A percentile compares a stretch with the other conserved stretches of the same genome.
Evolutionary conservation across 1,284 basidiomycete genomes (phyloP).

Genomic region (Ustilago xerochloae): DNA sequence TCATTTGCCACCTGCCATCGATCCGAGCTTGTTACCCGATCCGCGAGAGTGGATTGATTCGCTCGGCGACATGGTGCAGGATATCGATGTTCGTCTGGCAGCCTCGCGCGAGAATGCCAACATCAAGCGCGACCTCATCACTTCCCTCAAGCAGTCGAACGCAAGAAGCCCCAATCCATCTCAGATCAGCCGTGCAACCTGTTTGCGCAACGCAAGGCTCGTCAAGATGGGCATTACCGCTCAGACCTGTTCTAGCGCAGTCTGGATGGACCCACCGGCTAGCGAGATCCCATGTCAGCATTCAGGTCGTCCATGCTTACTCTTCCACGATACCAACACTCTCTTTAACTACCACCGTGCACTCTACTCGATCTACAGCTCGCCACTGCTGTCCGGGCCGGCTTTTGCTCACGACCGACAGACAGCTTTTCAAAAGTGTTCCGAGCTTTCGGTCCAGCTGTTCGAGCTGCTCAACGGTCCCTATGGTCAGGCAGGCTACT

Average conservation of each 20-base stretch:
- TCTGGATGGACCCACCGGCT: slow-evolving; percentile 47
- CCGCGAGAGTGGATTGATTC: slow-evolving; percentile 53
- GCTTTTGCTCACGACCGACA: slow-evolving; percentile 41
- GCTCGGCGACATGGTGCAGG: slow-evolving; percentile 50
- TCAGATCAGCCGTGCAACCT: slow-evolving; percentile 45
- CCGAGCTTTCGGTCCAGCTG: slow-evolving; percentile 47
- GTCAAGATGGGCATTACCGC: slow-evolving; percentile 54
- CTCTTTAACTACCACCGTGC: slow-evolving; percentile 53
- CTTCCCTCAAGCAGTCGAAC: slow-evolving; percentile 41
- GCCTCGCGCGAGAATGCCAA: slow-evolving; percentile 52
- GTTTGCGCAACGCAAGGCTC: slow-evolving; percentile 47
- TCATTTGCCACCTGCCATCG: slow-evolving; percentile 52
- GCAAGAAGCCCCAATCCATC: slow-evolving; percentile 30
- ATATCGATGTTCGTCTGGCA: slow-evolving; percentile 51
- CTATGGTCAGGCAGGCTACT: slow-evolving; percentile 46
- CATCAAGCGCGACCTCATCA: slow-evolving; percentile 53
- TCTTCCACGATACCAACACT: slow-evolving; percentile 52
- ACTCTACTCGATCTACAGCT: slow-evolving; percentile 52
- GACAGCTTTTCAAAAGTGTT: slow-evolving; percentile 45
- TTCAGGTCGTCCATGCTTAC: slow-evolving; percentile 43
- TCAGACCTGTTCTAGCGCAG: slow-evolving; percentile 31
- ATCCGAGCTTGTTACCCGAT: slow-evolving; percentile 41
- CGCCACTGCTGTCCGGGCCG: slow-evolving; percentile 32
- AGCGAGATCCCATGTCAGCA: slow-evolving; percentile 53
- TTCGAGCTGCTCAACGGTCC: slow-evolving; percentile 49